Percentiles rank a stretch among this genome's conserved stretches.
Conservation (phyloP, 139 green algal species). For the Zygnema cylindricum region DNA sequence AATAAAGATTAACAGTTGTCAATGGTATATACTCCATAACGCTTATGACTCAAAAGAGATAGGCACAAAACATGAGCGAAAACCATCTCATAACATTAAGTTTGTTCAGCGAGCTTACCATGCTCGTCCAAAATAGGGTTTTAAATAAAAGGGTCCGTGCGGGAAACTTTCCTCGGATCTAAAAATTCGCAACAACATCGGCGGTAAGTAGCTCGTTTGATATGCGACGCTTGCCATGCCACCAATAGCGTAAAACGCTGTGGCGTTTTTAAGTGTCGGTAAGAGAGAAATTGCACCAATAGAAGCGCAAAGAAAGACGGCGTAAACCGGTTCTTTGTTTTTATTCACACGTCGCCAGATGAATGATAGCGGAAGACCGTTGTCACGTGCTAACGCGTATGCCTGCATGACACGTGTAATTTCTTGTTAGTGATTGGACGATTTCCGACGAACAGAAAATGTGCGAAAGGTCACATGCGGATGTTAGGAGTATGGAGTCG, state of each 20-base stretch:
- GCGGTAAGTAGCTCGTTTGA: constrained; percentile 15
- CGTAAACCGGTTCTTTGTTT: constrained; percentile 1
- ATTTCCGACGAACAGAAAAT: too few species aligned
- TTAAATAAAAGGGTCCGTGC: constrained; percentile 30
- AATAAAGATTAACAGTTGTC: too few species aligned
- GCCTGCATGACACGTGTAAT: too few species aligned
- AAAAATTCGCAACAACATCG: constrained; percentile 47
- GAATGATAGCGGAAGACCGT: not conserved
- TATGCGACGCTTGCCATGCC: constrained; percentile 20
- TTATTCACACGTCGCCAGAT: not conserved
- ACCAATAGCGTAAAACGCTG: not conserved
- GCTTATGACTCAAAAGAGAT: not conserved
- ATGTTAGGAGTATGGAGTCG: too few species aligned
- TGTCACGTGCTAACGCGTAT: constrained; percentile 27
- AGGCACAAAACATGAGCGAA: not conserved
- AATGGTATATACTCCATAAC: too few species aligned
- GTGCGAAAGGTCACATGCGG: too few species aligned
- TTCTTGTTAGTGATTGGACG: too few species aligned
- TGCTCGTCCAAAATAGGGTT: not conserved
- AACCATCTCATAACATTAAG: too few species aligned
- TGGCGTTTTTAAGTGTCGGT: not conserved
- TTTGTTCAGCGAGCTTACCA: not conserved
- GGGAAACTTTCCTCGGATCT: not conserved
- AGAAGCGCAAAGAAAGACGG: not conserved
- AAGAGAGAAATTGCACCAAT: not conserved